Evolutionary conservation across 2,329 filamentous ascomycete genomes (phyloP), one percentile per base, ranked within the genome.

Genomic region (Mycocentrospora acerina): DNA sequence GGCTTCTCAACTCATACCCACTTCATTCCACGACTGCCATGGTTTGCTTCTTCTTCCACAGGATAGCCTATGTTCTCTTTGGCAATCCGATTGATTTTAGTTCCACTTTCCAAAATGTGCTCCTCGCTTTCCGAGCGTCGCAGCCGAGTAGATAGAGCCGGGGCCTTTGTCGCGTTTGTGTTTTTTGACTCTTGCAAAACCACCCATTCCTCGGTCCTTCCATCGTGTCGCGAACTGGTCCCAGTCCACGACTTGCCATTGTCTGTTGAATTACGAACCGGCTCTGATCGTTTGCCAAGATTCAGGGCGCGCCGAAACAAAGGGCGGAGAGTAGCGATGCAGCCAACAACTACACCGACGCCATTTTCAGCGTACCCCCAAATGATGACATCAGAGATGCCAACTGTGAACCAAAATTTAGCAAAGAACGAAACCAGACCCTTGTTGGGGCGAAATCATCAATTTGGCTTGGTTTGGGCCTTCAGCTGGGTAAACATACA

Each of bases 351-450:
- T 42, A 67, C 54, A 4, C 64, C 64, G 4, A 66, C 56, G 4
- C 57, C 63, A n/a, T 61, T 62, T 25, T 67, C 64, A 6, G 62
- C 62, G 32, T 64, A 67, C 3, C 63, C 63, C 65, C 64, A 68
- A 28, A 66, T 60, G 18, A 67, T 48, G 15, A 68, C 53, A 32
- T 67, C 53, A 13, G 57, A 62, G 15, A 68, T 50, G 18, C 53
- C 55, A 32, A 60, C 48, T 53, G 28, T 11, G 24, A 24, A 7
- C 6, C 2, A 6, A 25, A 8, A 15, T 36, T 24, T 14, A 10
- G 15, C n/a, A 24, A 3, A 27, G 15, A 15, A 4, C n/a, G 16
- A 4, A 14, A 7, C 9, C 14, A 8, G 1, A 4, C 7, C 14
- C 19, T 22, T 9, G 19, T 22, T 22, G 5, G 19, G 19, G 9